These are phyloP conservation scores for Monilinia fructigena DNA, from an alignment of 2,329 filamentous ascomycete genomes.

Conservation along the genomic window DNA sequence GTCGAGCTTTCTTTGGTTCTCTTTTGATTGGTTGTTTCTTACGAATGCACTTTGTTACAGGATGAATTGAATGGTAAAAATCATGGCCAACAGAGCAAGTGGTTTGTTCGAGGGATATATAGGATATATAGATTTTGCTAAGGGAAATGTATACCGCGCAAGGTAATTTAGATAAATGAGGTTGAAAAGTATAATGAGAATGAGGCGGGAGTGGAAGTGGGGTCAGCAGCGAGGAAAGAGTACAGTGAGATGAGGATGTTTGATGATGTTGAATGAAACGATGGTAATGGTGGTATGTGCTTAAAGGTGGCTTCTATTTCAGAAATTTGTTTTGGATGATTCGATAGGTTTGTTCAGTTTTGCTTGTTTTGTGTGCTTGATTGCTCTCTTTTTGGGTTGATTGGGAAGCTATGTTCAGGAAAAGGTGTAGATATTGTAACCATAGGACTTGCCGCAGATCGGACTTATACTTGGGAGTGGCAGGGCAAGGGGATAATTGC, in stretches of 20 bases:
- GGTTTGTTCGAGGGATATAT: constrained; percentile 7
- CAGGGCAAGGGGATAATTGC: constrained; percentile 20
- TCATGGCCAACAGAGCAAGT: constrained; percentile 3
- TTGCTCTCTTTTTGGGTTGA: background rate
- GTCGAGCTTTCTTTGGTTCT: background rate
- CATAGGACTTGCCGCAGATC: constrained; percentile 1
- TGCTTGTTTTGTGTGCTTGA: constrained; percentile 9
- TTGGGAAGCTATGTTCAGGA: background rate
- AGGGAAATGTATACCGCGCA: background rate
- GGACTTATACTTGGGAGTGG: constrained; percentile 23
- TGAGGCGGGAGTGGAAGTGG: constrained; percentile 4
- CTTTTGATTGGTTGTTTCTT: background rate
- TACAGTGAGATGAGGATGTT: background rate
- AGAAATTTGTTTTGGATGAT: background rate
- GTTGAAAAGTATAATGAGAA: constrained; percentile 6
- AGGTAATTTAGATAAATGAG: background rate
- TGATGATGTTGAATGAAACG: constrained; percentile 5
- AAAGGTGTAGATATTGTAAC: constrained; percentile 13
- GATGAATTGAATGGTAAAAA: constrained; percentile 12
- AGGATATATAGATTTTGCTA: background rate
- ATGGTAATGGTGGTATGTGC: background rate
- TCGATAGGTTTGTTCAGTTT: constrained; percentile 9
- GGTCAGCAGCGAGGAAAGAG: background rate
- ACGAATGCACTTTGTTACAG: background rate
- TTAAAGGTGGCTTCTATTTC: constrained; percentile 8